A percentile compares a stretch with the other conserved stretches of the same genome.
phyloP scores from a whole-genome alignment of 768 basidiomycete species.

The Clavulina sp. region DNA sequence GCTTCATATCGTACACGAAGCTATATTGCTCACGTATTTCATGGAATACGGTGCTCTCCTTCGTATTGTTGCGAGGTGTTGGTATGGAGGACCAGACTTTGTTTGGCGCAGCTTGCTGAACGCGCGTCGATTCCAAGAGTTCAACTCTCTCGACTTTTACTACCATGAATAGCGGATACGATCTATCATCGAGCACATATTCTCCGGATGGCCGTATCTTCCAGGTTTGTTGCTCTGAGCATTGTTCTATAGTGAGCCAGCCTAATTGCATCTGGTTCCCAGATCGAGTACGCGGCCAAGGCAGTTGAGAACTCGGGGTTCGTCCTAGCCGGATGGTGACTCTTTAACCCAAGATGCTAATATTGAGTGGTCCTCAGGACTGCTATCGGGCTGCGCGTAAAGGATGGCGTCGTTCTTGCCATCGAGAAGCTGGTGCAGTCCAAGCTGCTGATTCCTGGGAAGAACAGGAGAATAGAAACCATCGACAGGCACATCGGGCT shows the following conservation, averaged over 20 bases:
- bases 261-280: too few relatives aligned
- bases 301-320: conserved; percentile 98
- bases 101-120: too few relatives aligned
- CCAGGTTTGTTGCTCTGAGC: conserved; percentile 39
- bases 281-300: conserved; percentile 98
- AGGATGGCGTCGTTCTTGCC: conserved; percentile 85
- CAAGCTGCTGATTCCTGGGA: conserved; percentile 83
- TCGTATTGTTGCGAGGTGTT: too few relatives aligned
- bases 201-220: conserved; percentile 97
- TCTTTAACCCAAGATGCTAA: conserved; percentile 3
- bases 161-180: conserved; percentile 97
- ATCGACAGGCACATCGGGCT: conserved; percentile 88
- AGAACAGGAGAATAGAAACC: conserved; percentile 84
- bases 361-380: too few relatives aligned
- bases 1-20: too few relatives aligned
- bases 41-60: too few relatives aligned
- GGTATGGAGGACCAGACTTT: too few relatives aligned
- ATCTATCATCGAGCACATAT: conserved; percentile 85
- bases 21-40: too few relatives aligned
- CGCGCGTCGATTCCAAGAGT: neutral
- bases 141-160: conserved; percentile 61
- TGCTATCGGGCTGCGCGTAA: conserved; percentile 87
- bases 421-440: conserved; percentile 98
- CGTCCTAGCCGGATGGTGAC: neutral
- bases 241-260: conserved; percentile 9